phyloP scores from a whole-genome alignment of 2,329 filamentous ascomycete genomes.

The Fusarium sp. region DNA sequence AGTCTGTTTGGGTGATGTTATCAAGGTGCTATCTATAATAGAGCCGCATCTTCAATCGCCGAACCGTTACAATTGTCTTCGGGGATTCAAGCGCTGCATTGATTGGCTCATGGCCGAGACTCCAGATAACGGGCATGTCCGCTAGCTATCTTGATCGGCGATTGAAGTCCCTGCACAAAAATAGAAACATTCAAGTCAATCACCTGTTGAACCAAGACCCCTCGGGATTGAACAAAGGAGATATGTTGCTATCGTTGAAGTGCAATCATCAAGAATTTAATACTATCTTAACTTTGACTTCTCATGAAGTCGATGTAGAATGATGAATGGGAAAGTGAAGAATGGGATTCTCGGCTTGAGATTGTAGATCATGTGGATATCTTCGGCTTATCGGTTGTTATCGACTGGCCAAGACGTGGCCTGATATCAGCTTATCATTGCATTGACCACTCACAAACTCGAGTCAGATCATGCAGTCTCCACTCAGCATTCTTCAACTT shows the following conservation, averaged over 20 bases:
- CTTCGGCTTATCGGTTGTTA: not conserved
- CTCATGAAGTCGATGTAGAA: not conserved
- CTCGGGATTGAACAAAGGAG: not conserved
- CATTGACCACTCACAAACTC: not conserved
- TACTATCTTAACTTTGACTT: rapidly evolving
- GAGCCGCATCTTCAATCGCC: not conserved
- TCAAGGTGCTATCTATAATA: not conserved
- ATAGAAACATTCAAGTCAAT: not conserved
- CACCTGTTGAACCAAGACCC: too few relatives aligned
- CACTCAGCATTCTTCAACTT: not conserved
- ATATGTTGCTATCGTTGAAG: rapidly evolving
- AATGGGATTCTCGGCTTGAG: not conserved
- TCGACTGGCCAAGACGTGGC: not conserved
- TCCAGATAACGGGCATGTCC: not conserved
- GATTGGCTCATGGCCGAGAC: rapidly evolving
- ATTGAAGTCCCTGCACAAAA: not conserved
- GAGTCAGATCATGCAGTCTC: not conserved
- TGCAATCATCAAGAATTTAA: rapidly evolving
- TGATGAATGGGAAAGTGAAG: not conserved
- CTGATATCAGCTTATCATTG: not conserved
- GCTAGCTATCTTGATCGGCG: not conserved
- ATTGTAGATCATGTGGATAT: not conserved
- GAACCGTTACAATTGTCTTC: not conserved
- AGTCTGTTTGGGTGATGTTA: not conserved
- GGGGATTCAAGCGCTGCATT: not conserved